phyloP scores from a whole-genome alignment of 2,329 filamentous ascomycete genomes.

The Furcasterigmium sp. region DNA sequence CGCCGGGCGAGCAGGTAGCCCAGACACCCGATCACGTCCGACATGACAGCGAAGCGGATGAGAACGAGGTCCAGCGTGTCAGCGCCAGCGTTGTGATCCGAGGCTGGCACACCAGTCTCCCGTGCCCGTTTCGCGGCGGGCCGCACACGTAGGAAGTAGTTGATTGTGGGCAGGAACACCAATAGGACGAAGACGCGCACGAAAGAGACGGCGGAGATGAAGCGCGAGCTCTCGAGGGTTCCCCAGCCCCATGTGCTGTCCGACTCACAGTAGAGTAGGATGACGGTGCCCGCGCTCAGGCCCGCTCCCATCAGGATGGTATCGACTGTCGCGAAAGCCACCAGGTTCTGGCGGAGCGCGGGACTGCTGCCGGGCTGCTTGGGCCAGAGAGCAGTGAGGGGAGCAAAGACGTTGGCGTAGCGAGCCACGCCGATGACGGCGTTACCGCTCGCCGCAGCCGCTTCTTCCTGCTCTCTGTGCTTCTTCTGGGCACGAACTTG shows the following conservation, averaged over 20 bases:
- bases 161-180: constrained; percentile 68
- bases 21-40: constrained; percentile 70
- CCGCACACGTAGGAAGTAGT: constrained; percentile 64
- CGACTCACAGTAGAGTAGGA: constrained; percentile 77
- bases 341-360: constrained; percentile 70
- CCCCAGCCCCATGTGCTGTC: constrained; percentile 78
- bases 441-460: constrained; percentile 22
- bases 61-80: constrained; percentile 73
- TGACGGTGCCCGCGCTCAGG: constrained; percentile 75
- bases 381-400: constrained; percentile 74
- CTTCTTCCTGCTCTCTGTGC: constrained; percentile 41
- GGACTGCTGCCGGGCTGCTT: constrained; percentile 54
- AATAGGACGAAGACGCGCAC: constrained; percentile 73
- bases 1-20: constrained; percentile 67
- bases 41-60: constrained; percentile 68
- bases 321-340: constrained; percentile 75
- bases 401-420: constrained; percentile 64
- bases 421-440: constrained; percentile 4
- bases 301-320: constrained; percentile 75
- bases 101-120: constrained; percentile 35
- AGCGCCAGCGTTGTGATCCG: constrained; percentile 54
- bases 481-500: constrained; percentile 68
- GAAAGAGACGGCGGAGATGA: constrained; percentile 74
- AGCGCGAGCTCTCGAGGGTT: constrained; percentile 72
- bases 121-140: constrained; percentile 38